Evolutionary conservation across 208 protist species (phyloP).

Genomic region (Crithidia expoeki): DNA sequence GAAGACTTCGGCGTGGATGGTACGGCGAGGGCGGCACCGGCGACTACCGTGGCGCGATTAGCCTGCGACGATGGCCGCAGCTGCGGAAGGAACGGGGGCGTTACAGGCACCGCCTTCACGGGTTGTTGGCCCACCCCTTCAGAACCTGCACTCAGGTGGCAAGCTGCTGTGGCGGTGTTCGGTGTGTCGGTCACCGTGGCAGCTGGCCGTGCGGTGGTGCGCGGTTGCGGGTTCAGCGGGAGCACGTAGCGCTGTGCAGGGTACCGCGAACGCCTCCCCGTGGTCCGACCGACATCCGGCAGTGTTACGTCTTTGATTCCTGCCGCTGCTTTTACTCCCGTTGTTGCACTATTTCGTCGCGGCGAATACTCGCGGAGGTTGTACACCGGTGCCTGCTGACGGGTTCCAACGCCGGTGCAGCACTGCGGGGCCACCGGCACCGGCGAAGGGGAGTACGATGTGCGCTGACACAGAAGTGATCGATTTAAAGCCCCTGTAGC

Average conservation of each 20-base stretch:
- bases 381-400: not conserved
- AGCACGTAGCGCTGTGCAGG: conserved; percentile 1
- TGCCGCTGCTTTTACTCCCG: not conserved
- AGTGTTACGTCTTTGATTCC: not conserved
- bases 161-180: no score
- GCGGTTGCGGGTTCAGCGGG: not conserved
- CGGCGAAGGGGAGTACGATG: conserved; percentile 1
- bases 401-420: no score
- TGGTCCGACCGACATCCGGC: not conserved
- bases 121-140: no score
- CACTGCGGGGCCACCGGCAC: conserved; percentile 10
- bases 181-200: no score
- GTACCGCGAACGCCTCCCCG: not conserved
- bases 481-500: not conserved
- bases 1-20: not conserved
- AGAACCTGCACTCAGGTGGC: no score
- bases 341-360: not conserved
- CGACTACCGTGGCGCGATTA: not conserved
- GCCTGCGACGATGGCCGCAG: not conserved
- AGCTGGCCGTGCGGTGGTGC: no score
- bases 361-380: not conserved
- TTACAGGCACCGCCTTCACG: not conserved
- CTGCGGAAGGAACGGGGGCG: conserved; percentile 2
- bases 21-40: not conserved
- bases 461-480: not conserved